Evolutionary conservation across 371 early-diverging fungal genomes (phyloP).

Genomic region (Smittium mucronatum): DNA sequence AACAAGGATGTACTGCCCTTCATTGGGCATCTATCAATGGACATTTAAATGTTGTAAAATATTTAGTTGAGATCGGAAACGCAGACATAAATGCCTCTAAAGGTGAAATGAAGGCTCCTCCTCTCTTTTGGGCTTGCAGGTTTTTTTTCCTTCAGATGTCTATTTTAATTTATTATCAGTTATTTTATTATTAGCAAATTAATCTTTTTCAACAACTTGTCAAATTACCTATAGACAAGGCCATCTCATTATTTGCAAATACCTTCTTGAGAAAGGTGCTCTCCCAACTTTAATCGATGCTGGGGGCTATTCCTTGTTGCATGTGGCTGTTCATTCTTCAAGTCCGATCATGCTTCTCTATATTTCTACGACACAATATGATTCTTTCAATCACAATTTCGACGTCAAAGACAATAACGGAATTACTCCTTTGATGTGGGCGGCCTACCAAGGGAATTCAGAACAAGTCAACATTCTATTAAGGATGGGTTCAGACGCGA

Average conservation of each 20-base stretch:
- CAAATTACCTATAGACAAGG: conserved; percentile 41
- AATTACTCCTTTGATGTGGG: conserved; percentile 90
- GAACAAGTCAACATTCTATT: conserved; percentile 53
- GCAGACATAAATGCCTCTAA: conserved; percentile 62
- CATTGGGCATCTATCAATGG: conserved; percentile 75
- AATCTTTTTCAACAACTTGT: too few relatives aligned
- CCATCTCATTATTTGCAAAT: conserved; percentile 53
- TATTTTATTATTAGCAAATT: too few relatives aligned
- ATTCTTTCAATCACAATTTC: conserved; percentile 52
- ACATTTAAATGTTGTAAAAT: conserved; percentile 55
- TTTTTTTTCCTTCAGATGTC: not conserved
- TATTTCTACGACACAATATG: conserved; percentile 33
- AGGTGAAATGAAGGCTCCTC: conserved; percentile 67
- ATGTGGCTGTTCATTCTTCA: conserved; percentile 82
- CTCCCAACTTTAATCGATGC: conserved; percentile 55
- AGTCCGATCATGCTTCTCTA: conserved; percentile 60
- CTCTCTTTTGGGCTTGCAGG: conserved; percentile 76
- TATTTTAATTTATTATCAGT: not conserved
- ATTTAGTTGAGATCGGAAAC: conserved; percentile 57
- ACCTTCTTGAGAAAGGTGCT: conserved; percentile 65
- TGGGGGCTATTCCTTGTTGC: conserved; percentile 81
- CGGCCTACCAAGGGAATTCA: conserved; percentile 72
- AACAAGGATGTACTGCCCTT: conserved; percentile 52
- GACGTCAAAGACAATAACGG: conserved; percentile 60
- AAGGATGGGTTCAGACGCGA: conserved; percentile 49